These are phyloP conservation scores for Millerago galiae DNA, from an alignment of 805 yeast genomes.

Conservation along the genomic window DNA sequence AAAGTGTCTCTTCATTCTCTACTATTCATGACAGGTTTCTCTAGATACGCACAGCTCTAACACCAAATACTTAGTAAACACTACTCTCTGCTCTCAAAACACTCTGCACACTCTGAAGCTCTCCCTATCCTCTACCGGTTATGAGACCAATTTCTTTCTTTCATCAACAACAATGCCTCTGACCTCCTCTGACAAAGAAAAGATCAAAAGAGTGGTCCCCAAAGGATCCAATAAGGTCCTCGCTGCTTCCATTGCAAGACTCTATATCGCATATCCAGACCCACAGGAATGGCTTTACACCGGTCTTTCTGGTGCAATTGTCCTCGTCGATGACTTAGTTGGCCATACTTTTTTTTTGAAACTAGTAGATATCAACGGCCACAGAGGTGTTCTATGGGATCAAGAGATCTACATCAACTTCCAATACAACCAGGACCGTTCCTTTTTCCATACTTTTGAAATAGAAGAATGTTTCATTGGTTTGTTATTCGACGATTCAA, in stretches of 20 bases:
- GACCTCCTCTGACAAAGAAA: constrained; percentile 69
- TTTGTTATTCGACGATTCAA: constrained; percentile 78
- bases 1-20: no score
- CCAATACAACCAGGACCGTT: constrained; percentile 86
- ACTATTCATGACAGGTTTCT: no score
- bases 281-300: constrained; percentile 79
- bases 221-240: constrained; percentile 80
- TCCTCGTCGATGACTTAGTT: constrained; percentile 83
- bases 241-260: constrained; percentile 84
- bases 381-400: constrained; percentile 92
- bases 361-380: constrained; percentile 76
- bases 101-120: no score
- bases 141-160: neutral
- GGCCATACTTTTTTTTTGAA: constrained; percentile 92
- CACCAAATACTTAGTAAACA: no score
- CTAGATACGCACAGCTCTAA: no score
- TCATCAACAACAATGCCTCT: constrained; percentile 22
- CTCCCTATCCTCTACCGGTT: no score
- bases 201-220: constrained; percentile 83
- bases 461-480: constrained; percentile 87
- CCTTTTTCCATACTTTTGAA: constrained; percentile 93
- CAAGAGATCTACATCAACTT: constrained; percentile 89
- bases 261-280: constrained; percentile 87
- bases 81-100: no score
- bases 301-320: constrained; percentile 83